Base-by-base conservation (phyloP, 2,329 filamentous ascomycete species). In the Fusarium sp. region DNA sequence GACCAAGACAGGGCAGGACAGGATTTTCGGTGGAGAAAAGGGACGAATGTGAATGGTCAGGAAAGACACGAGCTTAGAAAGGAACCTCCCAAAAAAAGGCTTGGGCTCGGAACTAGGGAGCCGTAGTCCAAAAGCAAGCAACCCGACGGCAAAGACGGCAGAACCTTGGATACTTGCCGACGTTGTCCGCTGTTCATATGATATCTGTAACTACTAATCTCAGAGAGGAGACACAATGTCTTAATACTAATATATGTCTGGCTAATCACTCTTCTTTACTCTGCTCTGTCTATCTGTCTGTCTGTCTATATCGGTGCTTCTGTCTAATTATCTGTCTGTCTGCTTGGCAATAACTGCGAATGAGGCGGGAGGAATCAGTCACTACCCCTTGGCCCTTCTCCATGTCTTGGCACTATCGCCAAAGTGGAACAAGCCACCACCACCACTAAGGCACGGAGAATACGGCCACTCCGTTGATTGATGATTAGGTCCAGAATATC, bases 91-190 rank as follows among this genome's bases (percentile, higher is more conserved):
- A 38, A 61, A 24, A 50, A 46, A 55, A 68, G 61, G 53, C 52
- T 49, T 47, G 57, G 64, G 49, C 62, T 74, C 71, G 71, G 71
- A 74, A 74, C 64, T 57, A 65, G 57, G 55, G 62, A 74, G 71
- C 71, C 71, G 71, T 71, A 71, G 64, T 69, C 61, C 60, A 47
- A 65, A 64, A 59, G 39, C 46, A 65, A 58, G 52, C 52, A 66
- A 46, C 60, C 44, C 44, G 42, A 71, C 71, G 71, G 71, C 69
- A 73, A 74, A 73, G 57, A 74, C 71, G 71, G 71, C 71, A 64
- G 52, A 56, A 39, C 15, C 6, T 33, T 18, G 31, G 53, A 31
- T 39, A 57, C 21, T 41, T 63, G 38, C 50, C 61, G 42, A 24
- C 21, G 41, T 33, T n/a, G n/a, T n/a, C n/a, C n/a, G n/a, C n/a